Conservation (phyloP, 306 rosid genomes). For the Biancaea sappan region DNA sequence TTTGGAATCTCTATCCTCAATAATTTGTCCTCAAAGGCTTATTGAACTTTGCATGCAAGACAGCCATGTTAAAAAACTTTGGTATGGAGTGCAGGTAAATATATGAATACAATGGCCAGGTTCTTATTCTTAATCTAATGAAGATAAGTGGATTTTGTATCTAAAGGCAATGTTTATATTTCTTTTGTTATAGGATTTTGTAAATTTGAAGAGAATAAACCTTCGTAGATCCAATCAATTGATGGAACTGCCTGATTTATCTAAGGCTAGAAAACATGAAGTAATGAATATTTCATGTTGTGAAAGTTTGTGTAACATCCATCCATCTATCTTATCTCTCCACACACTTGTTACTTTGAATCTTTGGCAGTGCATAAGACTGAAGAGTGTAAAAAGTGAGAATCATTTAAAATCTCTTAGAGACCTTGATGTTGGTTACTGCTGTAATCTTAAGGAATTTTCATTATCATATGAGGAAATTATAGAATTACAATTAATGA, state of each 20-base stretch:
- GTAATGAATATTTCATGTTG: fast-evolving
- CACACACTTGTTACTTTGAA: no score
- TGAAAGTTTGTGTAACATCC: conserved; percentile 11
- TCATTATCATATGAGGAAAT: no score
- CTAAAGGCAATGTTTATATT: neutral
- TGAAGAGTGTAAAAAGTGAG: no score
- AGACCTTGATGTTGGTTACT: no score
- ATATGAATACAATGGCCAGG: neutral
- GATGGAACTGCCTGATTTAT: conserved; percentile 19
- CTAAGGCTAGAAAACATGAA: neutral
- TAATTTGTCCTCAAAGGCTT: conserved; percentile 18
- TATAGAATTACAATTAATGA: no score
- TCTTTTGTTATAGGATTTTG: conserved; percentile 14
- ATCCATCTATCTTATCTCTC: no score
- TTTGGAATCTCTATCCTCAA: conserved; percentile 28
- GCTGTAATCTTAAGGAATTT: no score
- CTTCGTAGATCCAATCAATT: neutral
- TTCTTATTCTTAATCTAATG: neutral
- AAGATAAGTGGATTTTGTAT: neutral
- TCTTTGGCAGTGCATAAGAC: no score
- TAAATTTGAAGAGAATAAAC: conserved; percentile 1
- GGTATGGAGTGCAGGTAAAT: conserved; percentile 31
- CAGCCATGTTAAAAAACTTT: conserved; percentile 29
- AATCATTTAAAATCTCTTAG: no score
- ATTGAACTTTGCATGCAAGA: conserved; percentile 18